Evolutionary conservation across 129 eudicot species (phyloP), one percentile per base, ranked within the genome.

Genomic region (Ambrosia artemisiifolia): DNA sequence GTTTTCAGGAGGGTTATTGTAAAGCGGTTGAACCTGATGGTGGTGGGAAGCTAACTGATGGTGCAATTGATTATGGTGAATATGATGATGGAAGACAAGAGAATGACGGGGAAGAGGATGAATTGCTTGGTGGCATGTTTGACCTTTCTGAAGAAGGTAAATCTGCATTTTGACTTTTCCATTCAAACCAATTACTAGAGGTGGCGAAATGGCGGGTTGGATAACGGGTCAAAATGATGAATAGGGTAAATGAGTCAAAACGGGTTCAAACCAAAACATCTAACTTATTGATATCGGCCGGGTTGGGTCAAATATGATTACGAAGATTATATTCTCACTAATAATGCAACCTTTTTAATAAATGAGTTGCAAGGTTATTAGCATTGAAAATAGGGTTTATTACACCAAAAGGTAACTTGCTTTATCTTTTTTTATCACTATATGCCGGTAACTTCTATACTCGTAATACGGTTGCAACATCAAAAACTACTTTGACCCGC

Each of bases 131-230:
- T 71, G 88, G 82, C 35, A 76, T 85, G 82, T 88, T 88, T 82
- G 86, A 84, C 34, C 83, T 76, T 80, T 83, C 83, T 54, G 91
- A 83, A 83, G 82, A 83, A 79, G 91, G 88, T 86, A 86, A 13
- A 35, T 34, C 7, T 36, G 11, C 53, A 32, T 35, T 49, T 50
- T 69, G 71, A 50, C 64, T 62, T 77, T 53, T 76, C 17, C 36
- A 12, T 67, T 49, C 40, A 20, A n/a, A 61, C 14, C 18, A 7
- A 17, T 57, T 42, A 57, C 16, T 42, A 40, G 16, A 44, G 33
- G 12, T 12, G 55, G 42, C 46, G 9, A 59, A 51, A 9, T 36
- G 51, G 51, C 7, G 69, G 34, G 50, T 48, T 49, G 61, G 61
- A 4, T 48, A 64, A 64, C 5, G 13, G 51, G 51, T 65, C 70